Percentiles rank a stretch among this genome's conserved stretches.
These are phyloP conservation scores for Penicillium samsonianum DNA, from an alignment of 495 filamentous ascomycete genomes.

Conservation along the genomic window DNA sequence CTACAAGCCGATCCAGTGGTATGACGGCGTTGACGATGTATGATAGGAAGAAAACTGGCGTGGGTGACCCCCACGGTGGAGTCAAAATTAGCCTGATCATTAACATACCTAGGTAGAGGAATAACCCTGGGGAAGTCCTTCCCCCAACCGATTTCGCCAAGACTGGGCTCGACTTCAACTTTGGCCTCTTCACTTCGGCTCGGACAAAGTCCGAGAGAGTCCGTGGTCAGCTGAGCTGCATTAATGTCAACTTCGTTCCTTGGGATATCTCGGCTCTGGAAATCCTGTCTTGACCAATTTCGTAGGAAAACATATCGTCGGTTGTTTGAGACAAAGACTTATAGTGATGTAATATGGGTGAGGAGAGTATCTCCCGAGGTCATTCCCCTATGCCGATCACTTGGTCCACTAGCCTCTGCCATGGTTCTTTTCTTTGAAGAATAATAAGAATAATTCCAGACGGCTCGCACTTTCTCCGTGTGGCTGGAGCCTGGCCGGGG, in stretches of 20 bases:
- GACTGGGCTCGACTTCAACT: neutral
- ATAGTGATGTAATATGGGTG: too few relatives aligned
- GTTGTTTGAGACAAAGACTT: too few relatives aligned
- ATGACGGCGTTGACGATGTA: neutral
- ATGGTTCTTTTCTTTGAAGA: neutral
- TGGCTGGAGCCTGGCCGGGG: neutral
- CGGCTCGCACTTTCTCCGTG: conserved; percentile 18
- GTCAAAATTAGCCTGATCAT: neutral
- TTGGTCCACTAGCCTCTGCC: neutral
- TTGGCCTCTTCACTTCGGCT: neutral
- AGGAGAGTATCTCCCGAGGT: too few relatives aligned
- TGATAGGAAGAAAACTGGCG: neutral
- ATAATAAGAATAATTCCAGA: neutral
- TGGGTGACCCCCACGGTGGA: conserved; percentile 6
- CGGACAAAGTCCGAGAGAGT: conserved; percentile 7
- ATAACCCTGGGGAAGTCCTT: neutral
- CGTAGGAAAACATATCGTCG: too few relatives aligned
- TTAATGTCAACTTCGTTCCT: too few relatives aligned
- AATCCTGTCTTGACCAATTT: too few relatives aligned
- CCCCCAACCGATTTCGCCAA: neutral
- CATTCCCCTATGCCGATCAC: neutral
- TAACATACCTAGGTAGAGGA: neutral
- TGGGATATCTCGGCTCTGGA: too few relatives aligned
- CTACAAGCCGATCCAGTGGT: neutral
- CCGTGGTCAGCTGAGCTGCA: neutral